Base-by-base conservation (phyloP, 495 filamentous ascomycete species). In the Aspergillus coremiiformis region DNA sequence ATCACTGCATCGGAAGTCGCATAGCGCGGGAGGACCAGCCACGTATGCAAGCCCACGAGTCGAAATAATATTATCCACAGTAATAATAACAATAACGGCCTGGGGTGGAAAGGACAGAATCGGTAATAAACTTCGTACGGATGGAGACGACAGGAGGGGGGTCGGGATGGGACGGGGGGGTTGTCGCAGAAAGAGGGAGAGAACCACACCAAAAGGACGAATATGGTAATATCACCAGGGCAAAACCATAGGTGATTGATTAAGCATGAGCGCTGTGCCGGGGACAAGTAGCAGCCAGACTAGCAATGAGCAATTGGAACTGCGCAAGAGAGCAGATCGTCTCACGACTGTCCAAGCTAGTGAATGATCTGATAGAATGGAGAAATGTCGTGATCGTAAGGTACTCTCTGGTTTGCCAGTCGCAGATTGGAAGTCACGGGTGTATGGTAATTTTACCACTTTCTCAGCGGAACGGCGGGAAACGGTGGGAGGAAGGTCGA, bases 321-420 rank as follows among this genome's bases (percentile, higher is more conserved):
- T 12, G 22, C 24, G 24, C 14, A n/a, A 33, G 26, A 47, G 44
- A 20, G 50, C 43, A 47, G 60, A 60, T 63, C 57, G 60, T 60
- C 57, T 63, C 47, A 58, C 46, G 55, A 24, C 54, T 47, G 52
- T 39, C 49, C 49, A 47, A 51, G 59, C 62, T 71, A 63, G 62
- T 59, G 59, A 67, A 73, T 74, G 70, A 71, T 70, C 66, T 73
- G 68, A 75, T 75, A 62, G 55, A 66, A 73, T 73, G 72, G 70
- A 68, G 68, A 73, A 73, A 75, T 75, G 71, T 74, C 72, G 72
- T 73, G 68, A 75, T 75, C 65, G 66, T n/a, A n/a, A n/a, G n/a
- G n/a, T 59, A 44, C 17, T 15, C 39, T 63, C 50, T 71, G 57
- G 61, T 70, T 67, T 54, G 66, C 57, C 62, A 35, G 54, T 50